A percentile compares a stretch with the other conserved stretches of the same genome.
phyloP scores from a whole-genome alignment of 2,329 filamentous ascomycete species.

The Mycosphaerella sp. region DNA sequence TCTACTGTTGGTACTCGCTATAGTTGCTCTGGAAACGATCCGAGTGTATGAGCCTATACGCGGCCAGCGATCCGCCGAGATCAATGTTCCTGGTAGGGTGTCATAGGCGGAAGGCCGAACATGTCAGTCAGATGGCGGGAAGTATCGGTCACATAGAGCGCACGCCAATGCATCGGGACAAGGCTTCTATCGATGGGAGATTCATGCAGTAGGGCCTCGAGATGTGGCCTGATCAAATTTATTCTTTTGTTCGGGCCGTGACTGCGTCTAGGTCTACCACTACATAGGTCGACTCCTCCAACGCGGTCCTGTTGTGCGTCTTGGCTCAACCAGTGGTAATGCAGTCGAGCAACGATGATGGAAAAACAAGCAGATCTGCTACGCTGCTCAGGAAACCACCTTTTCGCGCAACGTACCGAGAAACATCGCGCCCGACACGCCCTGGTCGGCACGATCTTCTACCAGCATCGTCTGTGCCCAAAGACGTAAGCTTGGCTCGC shows the following conservation, averaged over 20 bases:
- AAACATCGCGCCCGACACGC: constrained; percentile 88
- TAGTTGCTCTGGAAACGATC: too few relatives aligned
- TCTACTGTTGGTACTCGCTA: too few relatives aligned
- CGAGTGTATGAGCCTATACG: too few relatives aligned
- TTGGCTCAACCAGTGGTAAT: background rate
- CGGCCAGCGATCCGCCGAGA: too few relatives aligned
- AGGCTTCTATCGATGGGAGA: too few relatives aligned
- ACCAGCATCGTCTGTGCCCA: constrained; percentile 96
- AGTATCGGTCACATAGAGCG: too few relatives aligned
- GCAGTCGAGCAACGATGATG: background rate
- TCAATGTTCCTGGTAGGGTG: too few relatives aligned
- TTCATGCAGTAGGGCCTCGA: background rate
- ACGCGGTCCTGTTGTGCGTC: background rate
- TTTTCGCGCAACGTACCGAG: constrained; percentile 89
- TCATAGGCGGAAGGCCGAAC: too few relatives aligned
- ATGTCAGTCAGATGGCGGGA: too few relatives aligned
- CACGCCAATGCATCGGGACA: too few relatives aligned
- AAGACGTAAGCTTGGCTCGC: constrained; percentile 86
- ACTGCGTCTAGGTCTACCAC: background rate
- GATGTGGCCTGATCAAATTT: background rate
- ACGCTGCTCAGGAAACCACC: constrained; percentile 48
- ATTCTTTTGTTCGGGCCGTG: background rate
- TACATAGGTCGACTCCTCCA: background rate
- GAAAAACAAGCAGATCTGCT: background rate
- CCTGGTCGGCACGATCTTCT: constrained; percentile 90